Percentiles rank a stretch among this genome's conserved stretches.
Evolutionary conservation across 345 rosid genomes (phyloP).

Genomic region (Moringa oleifera): DNA sequence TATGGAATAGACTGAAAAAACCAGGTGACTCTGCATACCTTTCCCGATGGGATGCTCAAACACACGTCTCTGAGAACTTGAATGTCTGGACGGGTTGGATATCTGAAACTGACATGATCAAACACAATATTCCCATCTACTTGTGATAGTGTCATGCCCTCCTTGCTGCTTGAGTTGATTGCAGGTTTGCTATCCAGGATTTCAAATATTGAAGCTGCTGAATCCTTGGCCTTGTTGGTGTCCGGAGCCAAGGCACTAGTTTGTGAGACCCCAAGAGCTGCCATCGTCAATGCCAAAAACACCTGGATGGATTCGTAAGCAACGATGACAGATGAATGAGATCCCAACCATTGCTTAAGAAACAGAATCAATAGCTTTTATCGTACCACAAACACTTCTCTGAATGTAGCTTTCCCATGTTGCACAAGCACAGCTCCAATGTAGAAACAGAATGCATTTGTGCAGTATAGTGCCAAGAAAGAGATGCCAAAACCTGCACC

Average conservation of each 20-base stretch:
- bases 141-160: constrained; percentile 40
- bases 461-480: constrained; percentile 38
- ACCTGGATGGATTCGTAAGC: constrained; percentile 32
- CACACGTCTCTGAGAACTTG: constrained; percentile 56
- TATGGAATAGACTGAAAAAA: too few relatives aligned
- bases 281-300: constrained; percentile 60
- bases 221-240: constrained; percentile 41
- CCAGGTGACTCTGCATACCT: constrained; percentile 79
- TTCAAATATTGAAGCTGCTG: constrained; percentile 63
- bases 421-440: constrained; percentile 63
- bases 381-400: constrained; percentile 57
- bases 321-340: too few relatives aligned
- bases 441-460: constrained; percentile 60
- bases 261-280: constrained; percentile 52
- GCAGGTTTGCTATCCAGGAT: constrained; percentile 56
- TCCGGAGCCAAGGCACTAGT: constrained; percentile 53
- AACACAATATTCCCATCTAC: constrained; percentile 62
- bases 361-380: too few relatives aligned
- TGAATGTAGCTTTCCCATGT: constrained; percentile 41
- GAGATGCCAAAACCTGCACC: constrained; percentile 68
- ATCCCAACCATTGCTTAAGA: too few relatives aligned
- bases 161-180: constrained; percentile 52
- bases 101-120: constrained; percentile 47
- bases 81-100: constrained; percentile 68
- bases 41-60: constrained; percentile 52